phyloP scores from a whole-genome alignment of 768 basidiomycete species.

The Hypholoma fasciculare region DNA sequence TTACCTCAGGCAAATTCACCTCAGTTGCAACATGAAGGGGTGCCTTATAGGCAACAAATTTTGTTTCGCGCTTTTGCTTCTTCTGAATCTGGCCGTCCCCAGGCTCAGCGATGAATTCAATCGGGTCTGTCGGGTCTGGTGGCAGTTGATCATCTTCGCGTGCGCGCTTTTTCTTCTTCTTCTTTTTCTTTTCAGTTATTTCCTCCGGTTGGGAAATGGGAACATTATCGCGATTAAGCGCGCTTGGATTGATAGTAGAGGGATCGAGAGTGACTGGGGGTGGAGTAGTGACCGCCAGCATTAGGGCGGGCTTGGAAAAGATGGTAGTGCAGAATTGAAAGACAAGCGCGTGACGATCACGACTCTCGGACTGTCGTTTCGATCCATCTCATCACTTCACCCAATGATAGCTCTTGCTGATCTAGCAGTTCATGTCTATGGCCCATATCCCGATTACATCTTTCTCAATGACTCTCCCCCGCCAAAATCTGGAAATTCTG shows the following conservation, averaged over 20 bases:
- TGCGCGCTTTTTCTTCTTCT: constrained; percentile 40
- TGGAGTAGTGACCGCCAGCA: constrained; percentile 29
- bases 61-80: constrained; percentile 28
- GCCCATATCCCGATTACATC: constrained; percentile 23
- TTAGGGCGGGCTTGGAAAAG: constrained; percentile 44
- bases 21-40: too few relatives aligned
- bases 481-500: background rate
- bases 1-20: too few relatives aligned
- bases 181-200: constrained; percentile 23
- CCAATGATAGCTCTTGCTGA: background rate
- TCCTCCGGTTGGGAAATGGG: constrained; percentile 9
- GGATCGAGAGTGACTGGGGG: constrained; percentile 16
- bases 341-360: constrained; percentile 10
- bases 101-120: constrained; percentile 12
- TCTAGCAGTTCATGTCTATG: constrained; percentile 17
- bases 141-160: constrained; percentile 24
- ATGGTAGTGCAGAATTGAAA: constrained; percentile 9
- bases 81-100: constrained; percentile 30
- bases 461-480: constrained; percentile 20
- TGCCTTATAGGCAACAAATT: too few relatives aligned
- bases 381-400: background rate
- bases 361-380: background rate
- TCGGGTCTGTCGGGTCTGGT: constrained; percentile 12
- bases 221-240: constrained; percentile 15
- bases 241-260: constrained; percentile 14